A percentile compares a stretch with the other conserved stretches of the same genome.
phyloP scores from a whole-genome alignment of 768 basidiomycete species.

The Piloderma croceum region DNA sequence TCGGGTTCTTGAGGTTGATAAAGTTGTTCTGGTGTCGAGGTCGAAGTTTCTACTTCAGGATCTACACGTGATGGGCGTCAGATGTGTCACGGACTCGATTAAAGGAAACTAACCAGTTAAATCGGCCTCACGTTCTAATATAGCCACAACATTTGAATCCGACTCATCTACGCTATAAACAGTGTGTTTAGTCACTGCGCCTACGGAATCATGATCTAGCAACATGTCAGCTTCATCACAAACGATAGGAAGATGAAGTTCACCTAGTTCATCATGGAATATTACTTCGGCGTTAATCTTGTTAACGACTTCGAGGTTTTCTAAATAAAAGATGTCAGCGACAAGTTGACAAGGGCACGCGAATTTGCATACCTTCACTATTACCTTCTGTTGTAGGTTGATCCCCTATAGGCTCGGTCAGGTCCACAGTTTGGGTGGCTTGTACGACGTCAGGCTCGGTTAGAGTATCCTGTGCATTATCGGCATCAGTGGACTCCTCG shows the following conservation, averaged over 20 bases:
- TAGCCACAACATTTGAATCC: conserved; percentile 21
- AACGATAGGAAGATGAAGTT: neutral
- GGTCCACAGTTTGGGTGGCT: too few relatives aligned
- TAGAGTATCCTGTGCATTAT: conserved; percentile 10
- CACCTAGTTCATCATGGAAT: neutral
- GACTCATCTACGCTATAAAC: conserved; percentile 22
- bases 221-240: too few relatives aligned
- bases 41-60: conserved; percentile 10
- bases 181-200: neutral
- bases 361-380: neutral
- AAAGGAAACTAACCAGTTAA: conserved; percentile 4
- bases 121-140: conserved; percentile 28
- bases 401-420: too few relatives aligned
- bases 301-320: neutral
- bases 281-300: neutral
- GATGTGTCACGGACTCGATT: conserved; percentile 2
- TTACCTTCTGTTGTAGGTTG: neutral
- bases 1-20: conserved; percentile 15
- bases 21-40: too few relatives aligned
- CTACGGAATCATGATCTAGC: neutral
- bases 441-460: conserved; percentile 8
- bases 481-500: conserved; percentile 13
- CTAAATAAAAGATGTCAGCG: neutral
- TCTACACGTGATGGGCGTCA: conserved; percentile 1
- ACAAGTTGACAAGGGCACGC: neutral